Evolutionary conservation across 1,284 basidiomycete species (phyloP), one percentile per base, ranked within the genome.

Genomic region (Laetiporus sulphureus): DNA sequence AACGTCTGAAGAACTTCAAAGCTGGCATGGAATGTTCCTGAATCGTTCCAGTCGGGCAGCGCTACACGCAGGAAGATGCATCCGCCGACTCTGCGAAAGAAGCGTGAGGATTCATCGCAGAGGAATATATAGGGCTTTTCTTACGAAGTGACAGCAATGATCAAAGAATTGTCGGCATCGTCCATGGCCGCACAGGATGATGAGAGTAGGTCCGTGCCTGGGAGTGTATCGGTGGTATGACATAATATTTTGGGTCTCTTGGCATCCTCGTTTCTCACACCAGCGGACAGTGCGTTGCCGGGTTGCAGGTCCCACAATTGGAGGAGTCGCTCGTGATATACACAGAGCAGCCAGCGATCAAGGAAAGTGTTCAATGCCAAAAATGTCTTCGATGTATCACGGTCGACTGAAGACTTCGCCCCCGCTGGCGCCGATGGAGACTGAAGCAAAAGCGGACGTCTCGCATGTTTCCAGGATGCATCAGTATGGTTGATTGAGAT

Each of bases 111-210:
- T 7, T 19, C 3, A 13, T 12, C 20, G 27, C 18, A 3, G n/a
- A n/a, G n/a, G 4, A 29, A 18, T 24, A 20, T 20, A 19, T 27
- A 19, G 22, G 49, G 19, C 38, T 12, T 22, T 3, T 20, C 45
- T 34, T 35, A 53, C 54, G 46, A 44, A 32, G 48, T 50, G 15
- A 52, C 42, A 2, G 45, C 47, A 16, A 56, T 24, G 10, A 58
- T 48, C 10, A 55, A 42, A 2, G 47, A 29, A 15, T 38, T 22
- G 2, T 42, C 40, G 15, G 44, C 32, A 6, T 41, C 32, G 39
- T 63, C 58, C n/a, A 64, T 36, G 8, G 47, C 48, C 20, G 59
- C 53, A n/a, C 49, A 49, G 23, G 59, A 55, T 4, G 66, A 65
- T 12, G 60, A 51, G 50, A 53, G 63, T 1, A 19, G 45, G 33